phyloP scores from a whole-genome alignment of 1,284 basidiomycete genomes.

The Cutaneotrichosporon sp. region DNA sequence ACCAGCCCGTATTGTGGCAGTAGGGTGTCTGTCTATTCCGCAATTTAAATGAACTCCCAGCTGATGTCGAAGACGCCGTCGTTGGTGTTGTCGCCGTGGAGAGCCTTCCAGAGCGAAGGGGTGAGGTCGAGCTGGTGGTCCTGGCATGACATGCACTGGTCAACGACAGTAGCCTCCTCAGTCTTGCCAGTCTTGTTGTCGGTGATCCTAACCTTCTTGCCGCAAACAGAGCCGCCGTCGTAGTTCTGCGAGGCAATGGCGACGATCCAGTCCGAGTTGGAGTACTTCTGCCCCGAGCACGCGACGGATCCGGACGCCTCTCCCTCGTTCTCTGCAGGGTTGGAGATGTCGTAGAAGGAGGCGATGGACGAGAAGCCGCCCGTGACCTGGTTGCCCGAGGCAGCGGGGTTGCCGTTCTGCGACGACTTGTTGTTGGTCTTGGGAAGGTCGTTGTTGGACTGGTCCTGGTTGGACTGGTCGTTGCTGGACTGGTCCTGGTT shows the following conservation, averaged over 20 bases:
- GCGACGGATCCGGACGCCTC: background rate
- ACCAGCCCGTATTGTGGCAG: background rate
- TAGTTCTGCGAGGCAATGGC: background rate
- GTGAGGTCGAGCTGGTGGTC: conserved; percentile 5
- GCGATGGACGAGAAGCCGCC: background rate
- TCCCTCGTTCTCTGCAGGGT: conserved; percentile 8
- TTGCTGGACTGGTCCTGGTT: too few relatives aligned
- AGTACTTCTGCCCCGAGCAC: conserved; percentile 3
- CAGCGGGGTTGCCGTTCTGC: background rate
- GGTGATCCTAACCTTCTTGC: conserved; percentile 2
- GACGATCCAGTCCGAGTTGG: background rate
- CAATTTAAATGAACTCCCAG: conserved; percentile 4
- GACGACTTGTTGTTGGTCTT: background rate
- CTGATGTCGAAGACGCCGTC: conserved; percentile 2
- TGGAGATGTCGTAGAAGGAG: conserved; percentile 1
- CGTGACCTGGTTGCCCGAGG: background rate
- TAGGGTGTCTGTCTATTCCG: too few relatives aligned
- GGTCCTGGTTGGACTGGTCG: background rate
- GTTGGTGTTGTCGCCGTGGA: conserved; percentile 1
- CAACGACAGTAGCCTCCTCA: background rate
- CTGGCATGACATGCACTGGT: conserved; percentile 3
- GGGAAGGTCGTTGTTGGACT: background rate
- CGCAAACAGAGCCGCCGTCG: background rate
- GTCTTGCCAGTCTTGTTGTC: conserved; percentile 3
- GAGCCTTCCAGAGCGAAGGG: background rate